Evolutionary conservation across 345 rosid species (phyloP).

Genomic region (Salix viminalis): DNA sequence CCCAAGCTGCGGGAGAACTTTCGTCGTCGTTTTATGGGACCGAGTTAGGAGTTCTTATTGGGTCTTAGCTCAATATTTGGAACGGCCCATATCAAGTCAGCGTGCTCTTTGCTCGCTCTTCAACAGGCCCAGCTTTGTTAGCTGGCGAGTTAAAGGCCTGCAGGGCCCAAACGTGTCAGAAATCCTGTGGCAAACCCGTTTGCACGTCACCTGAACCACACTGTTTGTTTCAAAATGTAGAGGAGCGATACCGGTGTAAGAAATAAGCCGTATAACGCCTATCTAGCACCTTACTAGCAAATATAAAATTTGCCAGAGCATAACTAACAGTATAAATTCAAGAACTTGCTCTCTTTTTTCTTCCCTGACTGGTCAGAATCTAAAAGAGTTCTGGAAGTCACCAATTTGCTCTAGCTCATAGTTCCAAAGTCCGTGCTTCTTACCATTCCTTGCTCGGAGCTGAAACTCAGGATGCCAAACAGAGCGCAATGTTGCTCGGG

Average conservation of each 20-base stretch:
- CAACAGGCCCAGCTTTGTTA: no score
- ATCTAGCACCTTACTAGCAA: neutral
- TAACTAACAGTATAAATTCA: neutral
- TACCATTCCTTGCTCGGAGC: neutral
- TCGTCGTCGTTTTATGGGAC: no score
- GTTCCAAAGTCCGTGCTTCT: neutral
- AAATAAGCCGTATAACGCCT: neutral
- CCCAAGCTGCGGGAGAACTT: no score
- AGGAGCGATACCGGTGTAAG: neutral
- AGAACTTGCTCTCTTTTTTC: neutral
- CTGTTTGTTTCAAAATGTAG: neutral
- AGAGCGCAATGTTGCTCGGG: neutral
- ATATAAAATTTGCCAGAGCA: neutral
- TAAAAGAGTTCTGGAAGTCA: neutral
- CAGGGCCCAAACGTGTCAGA: neutral
- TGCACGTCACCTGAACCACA: neutral
- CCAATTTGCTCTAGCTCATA: neutral
- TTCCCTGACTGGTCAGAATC: neutral
- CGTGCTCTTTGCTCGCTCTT: no score
- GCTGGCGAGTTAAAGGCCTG: no score
- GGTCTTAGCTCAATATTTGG: no score
- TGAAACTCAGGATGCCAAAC: neutral
- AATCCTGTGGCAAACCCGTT: neutral
- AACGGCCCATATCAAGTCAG: no score
- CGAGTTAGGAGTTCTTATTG: neutral